These are phyloP conservation scores for Myxozyma lipomycoides DNA, from an alignment of 805 yeast species.

Conservation along the genomic window DNA sequence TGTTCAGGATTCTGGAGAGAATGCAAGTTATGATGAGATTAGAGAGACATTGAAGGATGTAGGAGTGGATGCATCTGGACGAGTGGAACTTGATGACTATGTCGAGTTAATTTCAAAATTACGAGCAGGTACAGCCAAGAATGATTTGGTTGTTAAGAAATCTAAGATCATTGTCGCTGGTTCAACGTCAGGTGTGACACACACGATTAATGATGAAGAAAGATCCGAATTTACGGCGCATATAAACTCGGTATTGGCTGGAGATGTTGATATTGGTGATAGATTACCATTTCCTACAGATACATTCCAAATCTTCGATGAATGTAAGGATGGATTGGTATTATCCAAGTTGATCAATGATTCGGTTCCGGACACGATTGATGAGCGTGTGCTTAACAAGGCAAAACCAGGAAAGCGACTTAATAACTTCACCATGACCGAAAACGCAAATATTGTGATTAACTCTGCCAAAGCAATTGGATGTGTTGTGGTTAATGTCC, in stretches of 20 bases:
- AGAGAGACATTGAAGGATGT: slow-evolving; percentile 90
- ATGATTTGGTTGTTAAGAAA: slow-evolving; percentile 35
- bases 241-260: slow-evolving; percentile 85
- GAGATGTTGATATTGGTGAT: slow-evolving; percentile 78
- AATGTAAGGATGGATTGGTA: slow-evolving; percentile 86
- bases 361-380: slow-evolving; percentile 97
- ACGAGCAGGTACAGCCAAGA: slow-evolving; percentile 21
- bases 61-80: slow-evolving; percentile 93
- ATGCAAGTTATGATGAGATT: slow-evolving; percentile 80
- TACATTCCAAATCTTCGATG: slow-evolving; percentile 92
- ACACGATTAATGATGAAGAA: slow-evolving; percentile 96
- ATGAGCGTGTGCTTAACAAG: slow-evolving; percentile 90
- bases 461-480: slow-evolving; percentile 99
- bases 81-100: slow-evolving; percentile 92
- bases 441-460: slow-evolving; percentile 95
- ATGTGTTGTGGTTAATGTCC: slow-evolving; percentile 95
- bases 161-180: slow-evolving; percentile 83
- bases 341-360: slow-evolving; percentile 91
- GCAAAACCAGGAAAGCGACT: slow-evolving; percentile 76
- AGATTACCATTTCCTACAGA: slow-evolving; percentile 90
- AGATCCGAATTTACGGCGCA: slow-evolving; percentile 93
- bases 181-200: slow-evolving; percentile 85
- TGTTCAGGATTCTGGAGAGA: slow-evolving; percentile 67
- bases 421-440: slow-evolving; percentile 92
- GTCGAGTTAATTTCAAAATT: slow-evolving; percentile 46